Evolutionary conservation across 2,329 filamentous ascomycete species (phyloP), one percentile per base, ranked within the genome.

Genomic region (Chalaropsis ovoidea): DNA sequence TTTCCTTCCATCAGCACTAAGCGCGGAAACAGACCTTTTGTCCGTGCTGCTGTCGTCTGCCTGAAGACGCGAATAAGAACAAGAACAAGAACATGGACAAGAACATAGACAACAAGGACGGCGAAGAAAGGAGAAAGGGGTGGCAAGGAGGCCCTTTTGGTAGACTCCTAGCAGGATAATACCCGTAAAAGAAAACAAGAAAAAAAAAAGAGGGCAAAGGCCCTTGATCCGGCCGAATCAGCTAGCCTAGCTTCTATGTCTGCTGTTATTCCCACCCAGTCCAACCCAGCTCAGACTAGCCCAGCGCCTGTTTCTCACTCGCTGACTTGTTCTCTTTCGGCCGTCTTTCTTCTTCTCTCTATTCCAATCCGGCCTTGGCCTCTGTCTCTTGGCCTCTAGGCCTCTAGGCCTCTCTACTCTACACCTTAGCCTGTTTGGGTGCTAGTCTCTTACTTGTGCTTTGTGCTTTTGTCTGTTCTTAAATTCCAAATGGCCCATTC

Each of bases 1-100:
- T 6, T 47, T 47, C 43, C n/a, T 47, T 31, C n/a, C 27, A 35
- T 58, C 52, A 58, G 52, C 52, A 35, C 52, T 58, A 58, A 35
- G 27, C 8, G 22, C 13, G 52, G 52, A 58, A 56, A 27, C 24
- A 58, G 52, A 58, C 52, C 52, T 58, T 58, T 58, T 58, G 52
- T 27, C 24, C 19, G 24, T 52, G 47, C 47, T 15, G 47, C 24
- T 52, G 47, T 24, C 22, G 19, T 52, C 24, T 24, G 47, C 13
- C 15, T 15, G 24, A 27, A 15, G 47, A 52, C 24, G 19, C 13
- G 47, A 24, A 52, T 17, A 24, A 52, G 47, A 24, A 19, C 47
- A 52, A 24, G 11, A 24, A 52, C 19, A 52, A 3, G 43, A 6
- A 31, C 31, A 31, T n/a, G n/a, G n/a, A n/a, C n/a, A n/a, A n/a